phyloP scores from a whole-genome alignment of 139 green algal genomes.

The Chara braunii region DNA sequence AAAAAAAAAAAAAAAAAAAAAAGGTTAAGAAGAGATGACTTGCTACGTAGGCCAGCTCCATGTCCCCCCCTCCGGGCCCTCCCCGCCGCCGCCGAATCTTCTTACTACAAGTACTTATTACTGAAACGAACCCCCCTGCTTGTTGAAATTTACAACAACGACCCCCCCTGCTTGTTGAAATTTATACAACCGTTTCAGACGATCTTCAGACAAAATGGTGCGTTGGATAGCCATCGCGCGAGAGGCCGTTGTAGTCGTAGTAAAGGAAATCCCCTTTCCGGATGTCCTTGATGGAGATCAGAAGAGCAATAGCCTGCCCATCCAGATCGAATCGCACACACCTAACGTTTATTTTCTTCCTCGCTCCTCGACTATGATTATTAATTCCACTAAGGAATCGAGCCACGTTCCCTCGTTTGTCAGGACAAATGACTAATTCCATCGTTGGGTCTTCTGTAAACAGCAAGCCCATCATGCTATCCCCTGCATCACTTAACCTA shows the following conservation, averaged over 20 bases:
- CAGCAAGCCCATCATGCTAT: conserved; percentile 35
- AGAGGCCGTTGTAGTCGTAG: conserved; percentile 37
- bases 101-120: too few species aligned
- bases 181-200: too few species aligned
- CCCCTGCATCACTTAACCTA: conserved; percentile 1
- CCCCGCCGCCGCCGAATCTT: too few species aligned
- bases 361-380: conserved; percentile 6
- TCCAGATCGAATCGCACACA: conserved; percentile 17
- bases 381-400: conserved; percentile 36
- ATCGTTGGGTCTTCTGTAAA: conserved; percentile 3
- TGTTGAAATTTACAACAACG: too few species aligned
- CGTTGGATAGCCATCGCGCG: conserved; percentile 21
- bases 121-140: too few species aligned
- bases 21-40: too few species aligned
- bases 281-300: conserved; percentile 28
- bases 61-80: too few species aligned
- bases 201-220: conserved; percentile 36
- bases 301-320: conserved; percentile 13
- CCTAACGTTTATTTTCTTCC: conserved; percentile 23
- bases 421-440: conserved; percentile 29
- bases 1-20: too few species aligned
- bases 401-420: conserved; percentile 12
- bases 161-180: too few species aligned
- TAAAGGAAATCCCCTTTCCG: conserved; percentile 23
- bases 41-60: too few species aligned